Evolutionary conservation across 257 asterid species (phyloP), one percentile per base, ranked within the genome.

Genomic region (Ocimum tenuiflorum): DNA sequence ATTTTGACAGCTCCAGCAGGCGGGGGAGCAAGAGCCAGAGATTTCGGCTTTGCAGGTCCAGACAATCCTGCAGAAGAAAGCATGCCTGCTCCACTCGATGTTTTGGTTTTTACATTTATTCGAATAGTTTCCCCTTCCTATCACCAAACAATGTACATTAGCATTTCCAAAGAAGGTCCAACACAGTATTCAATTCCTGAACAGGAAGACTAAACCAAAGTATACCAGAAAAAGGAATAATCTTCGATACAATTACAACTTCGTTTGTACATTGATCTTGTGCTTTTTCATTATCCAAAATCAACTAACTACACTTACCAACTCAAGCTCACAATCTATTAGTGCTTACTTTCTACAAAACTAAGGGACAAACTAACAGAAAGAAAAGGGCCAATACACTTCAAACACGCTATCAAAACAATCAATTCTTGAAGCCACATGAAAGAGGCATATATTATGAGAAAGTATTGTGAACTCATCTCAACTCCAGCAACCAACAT

Each of bases 101-200:
- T 77, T 73, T 92, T 92, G 68, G 87, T 92, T 78, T 89, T 89
- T 45, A 87, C 95, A 82, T 82, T 92, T 61, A 92, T 92, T 49
- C 95, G 81, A 68, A 92, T 89, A 1, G 99, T 92, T 81, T 92
- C 99, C 41, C 99, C 99, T 89, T 89, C 97, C 99, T 89, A 67
- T 50, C 63, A 67, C 68, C 57, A 51, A 31, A 49, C 18, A 49
- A 29, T n/a, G 19, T 17, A 19, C 53, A 60, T 42, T 48, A 56
- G 69, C 42, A 48, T 20, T 57, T 58, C 52, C 8, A 57, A 33
- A 58, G 19, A 7, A 41, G 29, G 31, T 18, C 23, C 18, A 12
- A 29, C 47, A 24, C 36, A 27, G 29, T 6, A 1, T 19, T 7
- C n/a, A 13, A 14, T 68, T 31, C 6, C 35, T 31, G 43, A 54